Base-by-base conservation (phyloP, 768 basidiomycete genomes). In the Daedaleopsis nitida region DNA sequence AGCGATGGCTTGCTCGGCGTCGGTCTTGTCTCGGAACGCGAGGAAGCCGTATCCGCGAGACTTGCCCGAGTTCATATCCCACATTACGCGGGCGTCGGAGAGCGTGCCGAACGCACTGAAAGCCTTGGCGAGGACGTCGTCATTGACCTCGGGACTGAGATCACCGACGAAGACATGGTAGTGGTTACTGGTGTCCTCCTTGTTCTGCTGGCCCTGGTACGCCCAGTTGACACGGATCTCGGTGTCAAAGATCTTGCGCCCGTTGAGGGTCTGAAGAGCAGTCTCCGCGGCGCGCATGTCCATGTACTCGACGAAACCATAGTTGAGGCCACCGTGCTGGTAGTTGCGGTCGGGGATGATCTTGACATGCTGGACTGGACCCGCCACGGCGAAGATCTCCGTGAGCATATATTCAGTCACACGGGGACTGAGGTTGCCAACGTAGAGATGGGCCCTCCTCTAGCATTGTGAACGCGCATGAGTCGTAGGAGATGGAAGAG, bases 171-270 rank as follows among this genome's bases (percentile, higher is more conserved):
- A 99, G 70, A 99, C 95, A 74, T 99, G 97, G 77, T 86, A 98
- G 77, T 99, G 97, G 67, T 88, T 88, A 51, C 94, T 93, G 47
- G 97, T 96, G 76, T 99, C 97, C 78, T 99, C 97, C 81, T 98
- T 98, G 79, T 94, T 95, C 83, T 96, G 92, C 72, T 91, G 88
- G 69, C 95, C 96, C 76, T 98, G 96, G 76, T 98, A 98, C 38
- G 97, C 97, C 97, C 97, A 99, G 75, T 99, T 99, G 80, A 98
- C 96, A 67, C 94, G 88, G 69, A 99, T 96, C 79, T 99, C 97
- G 42, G 97, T 97, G 78, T 99, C 97, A 70, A 98, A 99, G 70
- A 99, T 98, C 82, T 98, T 97, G 73, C 97, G 92, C 49, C 97
- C 97, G 74, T 98, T 98, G 70, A 99, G 86, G 47, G 97, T 98